phyloP scores from a whole-genome alignment of 345 rosid genomes.

The Moricandia moricandioides region DNA sequence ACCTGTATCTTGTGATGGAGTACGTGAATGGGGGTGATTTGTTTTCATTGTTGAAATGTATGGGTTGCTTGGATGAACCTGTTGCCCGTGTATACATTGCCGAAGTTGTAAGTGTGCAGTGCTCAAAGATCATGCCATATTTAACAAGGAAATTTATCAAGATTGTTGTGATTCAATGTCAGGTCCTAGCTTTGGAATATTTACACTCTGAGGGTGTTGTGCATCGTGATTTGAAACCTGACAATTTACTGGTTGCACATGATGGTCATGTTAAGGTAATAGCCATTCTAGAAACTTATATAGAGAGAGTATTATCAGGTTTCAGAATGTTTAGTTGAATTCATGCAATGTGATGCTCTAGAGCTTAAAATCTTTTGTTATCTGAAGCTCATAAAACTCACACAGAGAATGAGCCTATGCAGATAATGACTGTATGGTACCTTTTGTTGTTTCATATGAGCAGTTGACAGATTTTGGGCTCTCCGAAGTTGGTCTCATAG shows the following conservation, averaged over 20 bases:
- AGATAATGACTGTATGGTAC: not conserved
- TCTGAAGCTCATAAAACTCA: conserved; percentile 11
- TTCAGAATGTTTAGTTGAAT: conserved; percentile 44
- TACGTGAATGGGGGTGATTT: conserved; percentile 94
- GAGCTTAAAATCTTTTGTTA: conserved; percentile 2
- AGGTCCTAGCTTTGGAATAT: conserved; percentile 95
- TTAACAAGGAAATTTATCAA: conserved; percentile 16
- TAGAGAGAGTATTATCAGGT: conserved; percentile 14
- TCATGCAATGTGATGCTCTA: conserved; percentile 22
- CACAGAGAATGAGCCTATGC: not conserved
- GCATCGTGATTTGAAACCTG: conserved; percentile 98
- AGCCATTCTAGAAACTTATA: conserved; percentile 17
- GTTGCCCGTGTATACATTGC: conserved; percentile 91
- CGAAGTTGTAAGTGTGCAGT: conserved; percentile 76
- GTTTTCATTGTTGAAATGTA: conserved; percentile 71
- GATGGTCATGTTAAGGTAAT: conserved; percentile 97
- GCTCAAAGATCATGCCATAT: conserved; percentile 6
- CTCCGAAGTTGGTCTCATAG: conserved; percentile 72
- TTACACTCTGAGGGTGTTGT: conserved; percentile 82
- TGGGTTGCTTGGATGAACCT: conserved; percentile 86
- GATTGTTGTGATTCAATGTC: conserved; percentile 14
- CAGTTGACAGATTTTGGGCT: conserved; percentile 39
- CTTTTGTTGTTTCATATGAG: conserved; percentile 15
- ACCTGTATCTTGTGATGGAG: conserved; percentile 99
- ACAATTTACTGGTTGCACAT: conserved; percentile 90